Evolutionary conservation across 1,284 basidiomycete genomes (phyloP).

Genomic region (Tilletia caries): DNA sequence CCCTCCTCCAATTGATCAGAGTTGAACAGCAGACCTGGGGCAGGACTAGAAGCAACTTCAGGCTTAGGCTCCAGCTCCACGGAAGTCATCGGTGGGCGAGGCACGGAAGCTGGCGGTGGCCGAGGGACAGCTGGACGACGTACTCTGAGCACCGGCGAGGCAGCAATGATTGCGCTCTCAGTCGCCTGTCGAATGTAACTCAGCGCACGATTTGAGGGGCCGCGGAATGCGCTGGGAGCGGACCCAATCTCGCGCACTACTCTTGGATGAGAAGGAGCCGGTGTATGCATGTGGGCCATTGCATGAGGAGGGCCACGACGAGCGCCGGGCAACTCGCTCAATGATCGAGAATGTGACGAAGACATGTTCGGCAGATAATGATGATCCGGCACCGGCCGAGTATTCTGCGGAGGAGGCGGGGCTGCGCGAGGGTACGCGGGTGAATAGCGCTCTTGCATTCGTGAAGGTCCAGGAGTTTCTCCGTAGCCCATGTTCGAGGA

Average conservation of each 20-base stretch:
- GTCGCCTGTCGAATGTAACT: slow-evolving; percentile 1
- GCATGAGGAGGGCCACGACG: too few relatives aligned
- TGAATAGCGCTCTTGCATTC: not conserved
- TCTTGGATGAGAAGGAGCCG: not conserved
- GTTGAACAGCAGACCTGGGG: not conserved
- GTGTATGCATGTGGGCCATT: not conserved
- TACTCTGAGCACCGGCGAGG: not conserved
- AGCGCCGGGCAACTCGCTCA: too few relatives aligned
- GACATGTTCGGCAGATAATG: not conserved
- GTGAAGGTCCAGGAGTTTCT: not conserved
- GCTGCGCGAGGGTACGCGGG: not conserved
- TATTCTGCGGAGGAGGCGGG: not conserved
- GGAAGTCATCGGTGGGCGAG: too few relatives aligned
- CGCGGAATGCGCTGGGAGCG: not conserved
- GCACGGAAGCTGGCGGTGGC: too few relatives aligned
- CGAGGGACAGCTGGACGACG: not conserved
- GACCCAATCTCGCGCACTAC: not conserved
- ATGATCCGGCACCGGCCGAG: too few relatives aligned
- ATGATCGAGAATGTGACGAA: not conserved
- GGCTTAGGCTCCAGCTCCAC: not conserved
- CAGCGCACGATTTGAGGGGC: not conserved
- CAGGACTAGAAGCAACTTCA: not conserved
- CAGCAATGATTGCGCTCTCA: not conserved
- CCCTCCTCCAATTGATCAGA: not conserved
- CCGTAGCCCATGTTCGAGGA: not conserved